These are phyloP conservation scores for Fusarium subglutinans DNA, from an alignment of 2,329 filamentous ascomycete genomes.

Conservation along the genomic window DNA sequence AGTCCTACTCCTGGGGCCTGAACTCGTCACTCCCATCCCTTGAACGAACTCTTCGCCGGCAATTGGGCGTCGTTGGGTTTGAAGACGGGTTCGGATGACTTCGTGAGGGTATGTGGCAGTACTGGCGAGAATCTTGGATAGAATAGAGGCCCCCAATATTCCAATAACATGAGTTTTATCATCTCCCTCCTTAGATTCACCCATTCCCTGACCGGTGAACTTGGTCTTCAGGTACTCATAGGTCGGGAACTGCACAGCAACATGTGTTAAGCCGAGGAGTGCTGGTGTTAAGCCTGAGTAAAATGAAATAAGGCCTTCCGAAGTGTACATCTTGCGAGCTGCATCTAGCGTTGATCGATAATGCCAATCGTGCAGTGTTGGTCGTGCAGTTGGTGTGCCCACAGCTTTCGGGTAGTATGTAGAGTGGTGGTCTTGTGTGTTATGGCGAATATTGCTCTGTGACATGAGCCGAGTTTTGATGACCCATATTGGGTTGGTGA, in stretches of 20 bases:
- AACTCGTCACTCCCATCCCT: slow-evolving; percentile 57
- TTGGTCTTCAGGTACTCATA: slow-evolving; percentile 93
- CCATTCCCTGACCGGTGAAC: slow-evolving; percentile 92
- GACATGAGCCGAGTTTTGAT: slow-evolving; percentile 99
- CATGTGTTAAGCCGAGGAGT: slow-evolving; percentile 89
- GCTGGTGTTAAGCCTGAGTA: slow-evolving; percentile 96
- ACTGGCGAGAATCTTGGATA: slow-evolving; percentile 94
- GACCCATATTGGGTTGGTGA: slow-evolving; percentile 98
- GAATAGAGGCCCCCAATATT: slow-evolving; percentile 85
- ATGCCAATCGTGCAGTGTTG: slow-evolving; percentile 81
- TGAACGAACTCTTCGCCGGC: slow-evolving; percentile 63
- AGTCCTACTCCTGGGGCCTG: slow-evolving; percentile 39
- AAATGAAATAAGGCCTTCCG: slow-evolving; percentile 88
- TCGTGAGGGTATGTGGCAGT: slow-evolving; percentile 97
- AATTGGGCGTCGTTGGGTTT: slow-evolving; percentile 85
- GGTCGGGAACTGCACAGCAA: slow-evolving; percentile 95
- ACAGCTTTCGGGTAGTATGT: slow-evolving; percentile 55
- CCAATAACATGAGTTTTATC: slow-evolving; percentile 76
- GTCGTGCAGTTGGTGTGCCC: slow-evolving; percentile 64
- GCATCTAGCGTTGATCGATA: slow-evolving; percentile 91
- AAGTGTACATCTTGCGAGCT: slow-evolving; percentile 93
- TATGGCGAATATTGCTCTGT: slow-evolving; percentile 68
- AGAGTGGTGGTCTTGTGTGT: slow-evolving; percentile 55
- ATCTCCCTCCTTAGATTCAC: slow-evolving; percentile 61
- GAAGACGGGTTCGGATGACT: slow-evolving; percentile 90